Evolutionary conservation across 495 filamentous ascomycete genomes (phyloP).

Genomic region (Baudoinia panamericana): DNA sequence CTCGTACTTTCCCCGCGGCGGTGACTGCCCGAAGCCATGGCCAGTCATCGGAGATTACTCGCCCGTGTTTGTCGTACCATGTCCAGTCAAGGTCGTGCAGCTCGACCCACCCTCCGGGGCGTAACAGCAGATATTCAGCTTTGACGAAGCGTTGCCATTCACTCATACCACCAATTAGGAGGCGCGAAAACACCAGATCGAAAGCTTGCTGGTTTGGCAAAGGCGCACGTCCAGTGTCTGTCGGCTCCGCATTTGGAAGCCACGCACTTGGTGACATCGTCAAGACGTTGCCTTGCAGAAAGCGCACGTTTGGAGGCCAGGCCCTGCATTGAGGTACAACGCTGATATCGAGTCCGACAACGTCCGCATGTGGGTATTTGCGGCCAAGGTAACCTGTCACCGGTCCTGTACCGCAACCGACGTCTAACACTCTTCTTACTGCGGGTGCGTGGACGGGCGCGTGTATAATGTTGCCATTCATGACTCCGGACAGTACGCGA

Average conservation of each 20-base stretch:
- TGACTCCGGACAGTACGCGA: not conserved
- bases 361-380: conserved; percentile 5
- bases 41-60: conserved; percentile 1
- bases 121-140: not conserved
- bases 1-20: not conserved
- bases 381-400: conserved; percentile 1
- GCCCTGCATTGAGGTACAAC: not conserved
- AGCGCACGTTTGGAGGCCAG: conserved; percentile 6
- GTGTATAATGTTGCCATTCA: conserved; percentile 1
- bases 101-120: conserved; percentile 6
- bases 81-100: conserved; percentile 8
- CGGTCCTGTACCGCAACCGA: conserved; percentile 15
- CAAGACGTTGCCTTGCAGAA: conserved; percentile 9
- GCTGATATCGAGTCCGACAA: conserved; percentile 8
- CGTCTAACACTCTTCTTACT: conserved; percentile 3
- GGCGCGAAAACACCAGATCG: conserved; percentile 5
- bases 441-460: not conserved
- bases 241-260: not conserved
- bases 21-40: not conserved
- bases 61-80: not conserved
- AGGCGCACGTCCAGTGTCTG: not conserved
- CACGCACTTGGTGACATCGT: not conserved
- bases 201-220: not conserved
- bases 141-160: conserved; percentile 1
- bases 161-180: conserved; percentile 2